Base-by-base conservation (phyloP, 2,329 filamentous ascomycete species). In the Fusarium sp. region DNA sequence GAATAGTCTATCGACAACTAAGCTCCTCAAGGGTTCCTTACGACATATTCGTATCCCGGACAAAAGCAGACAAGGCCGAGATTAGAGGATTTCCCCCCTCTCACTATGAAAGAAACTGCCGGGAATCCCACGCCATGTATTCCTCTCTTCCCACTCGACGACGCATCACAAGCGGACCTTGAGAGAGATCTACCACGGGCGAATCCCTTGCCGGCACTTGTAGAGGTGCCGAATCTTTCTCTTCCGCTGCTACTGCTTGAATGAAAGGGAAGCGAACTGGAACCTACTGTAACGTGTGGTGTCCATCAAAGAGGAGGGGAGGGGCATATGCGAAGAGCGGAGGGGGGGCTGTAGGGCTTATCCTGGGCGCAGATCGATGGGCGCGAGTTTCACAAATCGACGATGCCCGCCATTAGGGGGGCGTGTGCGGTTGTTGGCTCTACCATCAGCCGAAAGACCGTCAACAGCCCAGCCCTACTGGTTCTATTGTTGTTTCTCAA, bases 351-450 rank as follows among this genome's bases (percentile, higher is more conserved):
- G 66, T 59, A 76, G 63, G 65, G 67, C 72, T 68, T 65, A 73
- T 71, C 69, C 73, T 63, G 43, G 56, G 74, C 59, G 66, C 63
- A 66, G 73, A 76, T 76, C 64, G 45, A 65, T 63, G 61, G 52
- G 66, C 66, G 63, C 66, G 63, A 72, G 69, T 68, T 76, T 75
- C 74, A 71, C 64, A 47, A 38, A 64, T 57, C 56, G 56, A 52
- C 32, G 30, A 58, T 66, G 37, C 33, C 33, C 33, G 60, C 35
- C 62, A 11, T n/a, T 32, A 40, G 22, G 45, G 56, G 63, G 63
- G 65, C 63, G 65, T 65, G 70, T 61, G 56, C 33, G 40, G 65
- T 67, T 67, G 58, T 52, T 60, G 57, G 66, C 12, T 57, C 38
- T 73, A 66, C 40, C 40, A 45, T 35, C 22, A 52, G 30, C 60